Evolutionary conservation across 805 yeast species (phyloP).

Genomic region (Lipomyces sp.): DNA sequence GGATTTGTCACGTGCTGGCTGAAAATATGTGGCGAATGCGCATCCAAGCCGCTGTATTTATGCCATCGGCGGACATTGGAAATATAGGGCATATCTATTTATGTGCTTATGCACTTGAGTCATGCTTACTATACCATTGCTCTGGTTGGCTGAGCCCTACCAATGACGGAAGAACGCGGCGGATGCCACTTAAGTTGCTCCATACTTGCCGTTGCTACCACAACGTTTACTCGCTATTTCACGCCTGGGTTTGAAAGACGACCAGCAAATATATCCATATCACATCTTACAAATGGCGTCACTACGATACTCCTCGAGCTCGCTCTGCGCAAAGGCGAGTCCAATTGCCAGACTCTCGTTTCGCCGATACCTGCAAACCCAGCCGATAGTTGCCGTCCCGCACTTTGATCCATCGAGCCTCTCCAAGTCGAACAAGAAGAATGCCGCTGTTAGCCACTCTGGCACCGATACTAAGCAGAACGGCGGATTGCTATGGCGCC

Average conservation of each 20-base stretch:
- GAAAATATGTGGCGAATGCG: background rate
- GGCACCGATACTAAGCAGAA: background rate
- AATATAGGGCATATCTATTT: background rate
- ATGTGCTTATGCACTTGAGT: background rate
- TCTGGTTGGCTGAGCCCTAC: background rate
- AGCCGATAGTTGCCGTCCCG: constrained; percentile 10
- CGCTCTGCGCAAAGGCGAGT: background rate
- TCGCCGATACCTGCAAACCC: constrained; percentile 17
- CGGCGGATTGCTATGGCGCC: constrained; percentile 23
- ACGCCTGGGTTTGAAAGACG: background rate
- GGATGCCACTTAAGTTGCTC: background rate
- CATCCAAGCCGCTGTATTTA: background rate
- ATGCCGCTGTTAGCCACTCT: background rate
- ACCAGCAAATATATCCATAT: background rate
- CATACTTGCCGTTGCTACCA: background rate
- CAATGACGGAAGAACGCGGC: background rate
- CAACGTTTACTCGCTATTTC: background rate
- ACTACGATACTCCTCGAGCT: background rate
- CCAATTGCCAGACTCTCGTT: background rate
- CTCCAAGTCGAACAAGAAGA: background rate
- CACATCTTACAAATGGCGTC: background rate
- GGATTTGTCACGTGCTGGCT: too few species aligned
- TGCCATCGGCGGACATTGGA: background rate
- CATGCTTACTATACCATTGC: background rate
- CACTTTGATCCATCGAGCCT: constrained; percentile 18